Conservation (phyloP, 306 rosid genomes). For the Psophocarpus tetragonolobus region DNA sequence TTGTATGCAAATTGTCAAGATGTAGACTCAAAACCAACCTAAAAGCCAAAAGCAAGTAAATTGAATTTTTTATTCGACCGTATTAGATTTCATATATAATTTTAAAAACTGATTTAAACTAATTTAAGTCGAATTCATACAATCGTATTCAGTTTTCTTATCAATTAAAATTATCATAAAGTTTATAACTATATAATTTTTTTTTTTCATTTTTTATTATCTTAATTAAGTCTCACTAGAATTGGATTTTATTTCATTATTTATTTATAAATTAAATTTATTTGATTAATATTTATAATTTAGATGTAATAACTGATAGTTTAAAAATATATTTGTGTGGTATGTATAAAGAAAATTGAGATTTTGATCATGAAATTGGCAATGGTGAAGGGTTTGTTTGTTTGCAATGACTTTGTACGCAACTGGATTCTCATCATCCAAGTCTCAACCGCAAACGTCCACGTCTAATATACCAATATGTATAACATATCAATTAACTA, state of each 20-base stretch:
- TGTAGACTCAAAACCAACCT: not conserved
- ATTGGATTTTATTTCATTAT: no score
- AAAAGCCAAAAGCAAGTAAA: not conserved
- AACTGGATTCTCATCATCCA: slow-evolving; percentile 32
- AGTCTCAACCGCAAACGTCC: slow-evolving; percentile 37
- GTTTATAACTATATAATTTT: no score
- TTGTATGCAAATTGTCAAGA: not conserved
- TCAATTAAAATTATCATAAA: no score
- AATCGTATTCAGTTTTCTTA: not conserved
- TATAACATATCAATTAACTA: no score
- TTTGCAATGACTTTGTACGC: not conserved
- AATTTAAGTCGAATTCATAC: not conserved
- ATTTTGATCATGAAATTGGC: not conserved
- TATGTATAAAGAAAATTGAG: not conserved
- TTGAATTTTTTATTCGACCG: not conserved
- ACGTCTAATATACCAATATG: no score
- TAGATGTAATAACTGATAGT: no score
- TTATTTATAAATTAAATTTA: no score
- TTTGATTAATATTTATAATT: no score
- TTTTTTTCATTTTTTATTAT: no score
- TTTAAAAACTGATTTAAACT: not conserved
- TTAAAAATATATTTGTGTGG: not conserved
- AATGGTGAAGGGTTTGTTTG: slow-evolving; percentile 13
- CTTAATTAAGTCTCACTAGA: not conserved
- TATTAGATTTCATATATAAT: no score